Base-by-base conservation (phyloP, 345 rosid species). In the Hibiscus tridactylites region DNA sequence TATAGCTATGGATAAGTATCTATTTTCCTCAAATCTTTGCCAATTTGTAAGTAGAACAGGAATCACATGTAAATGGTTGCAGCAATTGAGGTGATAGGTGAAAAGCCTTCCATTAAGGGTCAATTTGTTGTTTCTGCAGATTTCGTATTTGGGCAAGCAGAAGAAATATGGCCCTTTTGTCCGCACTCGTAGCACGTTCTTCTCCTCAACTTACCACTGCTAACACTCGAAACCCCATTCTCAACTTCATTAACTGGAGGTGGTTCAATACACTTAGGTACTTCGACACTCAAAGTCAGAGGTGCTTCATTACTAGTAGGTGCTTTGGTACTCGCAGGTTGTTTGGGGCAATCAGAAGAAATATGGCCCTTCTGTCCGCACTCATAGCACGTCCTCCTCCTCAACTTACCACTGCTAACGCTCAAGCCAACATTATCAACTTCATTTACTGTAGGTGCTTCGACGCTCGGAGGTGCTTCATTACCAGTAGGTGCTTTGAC, bases 361-460 rank as follows among this genome's bases (percentile, higher is more conserved):
- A 88, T 74, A 78, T 90, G 96, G 58, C 95, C 95, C 78, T 90
- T 90, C 70, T 88, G 88, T 39, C 95, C 90, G 68, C 96, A 90
- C 47, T 86, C 88, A 16, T 86, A 94, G 80, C 97, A 94, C 31
- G 77, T 79, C 75, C 97, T 84, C 73, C 91, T 84, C 80, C 83
- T 87, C 57, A 90, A 74, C 88, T 90, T 94, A 69, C 96, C 89
- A 11, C 80, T 86, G 54, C 72, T 73, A 72, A 79, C 21, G 15
- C 17, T 71, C 16, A 73, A 70, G 15, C 68, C 47, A 26, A 28
- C 65, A 17, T 52, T 49, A 56, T 47, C 59, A 54, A 54, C 59
- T 2, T 31, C 70, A 3, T 71, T 31, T 67, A 0, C 29, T 26
- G 10, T 28, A 58, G 61, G 44, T 17, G 70, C 52, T 19, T 35